Evolutionary conservation across 129 eudicot species (phyloP).

Genomic region (Erigeron canadensis): DNA sequence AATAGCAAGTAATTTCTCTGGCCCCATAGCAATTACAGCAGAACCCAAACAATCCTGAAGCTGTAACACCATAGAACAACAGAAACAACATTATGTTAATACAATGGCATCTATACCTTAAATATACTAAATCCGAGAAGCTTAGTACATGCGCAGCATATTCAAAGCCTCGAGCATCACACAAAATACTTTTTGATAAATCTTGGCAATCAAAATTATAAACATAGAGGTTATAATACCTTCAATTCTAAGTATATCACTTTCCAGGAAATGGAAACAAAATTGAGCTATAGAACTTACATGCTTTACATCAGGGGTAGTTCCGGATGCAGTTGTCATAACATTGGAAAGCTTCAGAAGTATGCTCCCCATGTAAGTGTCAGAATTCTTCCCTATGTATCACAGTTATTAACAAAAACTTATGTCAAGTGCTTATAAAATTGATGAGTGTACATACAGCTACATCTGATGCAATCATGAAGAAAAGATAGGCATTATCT

Average conservation of each 20-base stretch:
- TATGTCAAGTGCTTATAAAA: constrained; percentile 12
- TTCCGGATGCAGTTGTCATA: constrained; percentile 45
- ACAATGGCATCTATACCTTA: not conserved
- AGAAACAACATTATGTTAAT: constrained; percentile 6
- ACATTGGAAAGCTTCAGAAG: constrained; percentile 58
- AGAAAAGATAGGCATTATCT: not conserved
- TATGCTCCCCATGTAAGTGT: constrained; percentile 53
- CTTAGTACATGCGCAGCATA: not conserved
- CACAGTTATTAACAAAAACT: constrained; percentile 2
- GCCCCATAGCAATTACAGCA: constrained; percentile 86
- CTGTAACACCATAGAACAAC: constrained; percentile 41
- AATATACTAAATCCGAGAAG: not conserved
- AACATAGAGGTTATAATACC: not conserved
- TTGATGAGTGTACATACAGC: not conserved
- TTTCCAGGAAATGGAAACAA: constrained; percentile 2
- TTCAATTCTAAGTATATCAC: not conserved
- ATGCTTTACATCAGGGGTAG: constrained; percentile 39
- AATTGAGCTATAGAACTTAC: constrained; percentile 42
- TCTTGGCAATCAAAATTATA: constrained; percentile 9
- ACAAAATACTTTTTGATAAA: not conserved
- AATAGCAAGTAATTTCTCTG: constrained; percentile 58
- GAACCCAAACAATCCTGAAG: constrained; percentile 76
- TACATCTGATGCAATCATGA: not conserved
- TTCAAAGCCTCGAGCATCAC: constrained; percentile 1
- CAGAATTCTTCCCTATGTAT: constrained; percentile 55